Conservation (phyloP, 2,329 filamentous ascomycete genomes). For the Tolypocladium nubicola region DNA sequence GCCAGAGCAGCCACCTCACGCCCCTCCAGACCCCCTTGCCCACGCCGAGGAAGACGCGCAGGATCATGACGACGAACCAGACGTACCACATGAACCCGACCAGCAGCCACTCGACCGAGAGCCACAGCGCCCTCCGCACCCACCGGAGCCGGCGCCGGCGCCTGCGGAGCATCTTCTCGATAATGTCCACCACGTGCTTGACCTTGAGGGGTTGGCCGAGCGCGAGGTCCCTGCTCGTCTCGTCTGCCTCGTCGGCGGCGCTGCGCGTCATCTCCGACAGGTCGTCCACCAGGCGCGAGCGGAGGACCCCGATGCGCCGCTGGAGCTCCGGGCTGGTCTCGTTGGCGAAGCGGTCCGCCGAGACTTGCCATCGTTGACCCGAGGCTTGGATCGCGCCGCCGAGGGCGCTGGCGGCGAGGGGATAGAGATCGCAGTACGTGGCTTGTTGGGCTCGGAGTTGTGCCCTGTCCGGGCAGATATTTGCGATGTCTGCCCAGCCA, state of each 20-base stretch:
- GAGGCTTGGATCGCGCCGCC: conserved; percentile 34
- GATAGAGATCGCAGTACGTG: conserved; percentile 34
- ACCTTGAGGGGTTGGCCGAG: conserved; percentile 68
- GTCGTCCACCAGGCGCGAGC: conserved; percentile 38
- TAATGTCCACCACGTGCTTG: conserved; percentile 68
- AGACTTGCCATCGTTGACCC: conserved; percentile 44
- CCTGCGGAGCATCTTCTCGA: conserved; percentile 65
- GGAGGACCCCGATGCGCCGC: conserved; percentile 34
- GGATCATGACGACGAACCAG: conserved; percentile 77
- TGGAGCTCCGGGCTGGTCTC: conserved; percentile 45
- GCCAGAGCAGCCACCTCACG: conserved; percentile 76
- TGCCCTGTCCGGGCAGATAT: conserved; percentile 24
- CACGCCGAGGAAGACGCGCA: conserved; percentile 53
- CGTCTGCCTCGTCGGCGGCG: conserved; percentile 70
- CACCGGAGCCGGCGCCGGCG: conserved; percentile 60
- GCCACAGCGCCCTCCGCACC: conserved; percentile 66
- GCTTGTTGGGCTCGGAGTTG: conserved; percentile 23
- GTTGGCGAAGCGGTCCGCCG: conserved; percentile 48
- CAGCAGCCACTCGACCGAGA: conserved; percentile 76
- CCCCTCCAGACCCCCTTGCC: conserved; percentile 48
- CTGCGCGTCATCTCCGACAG: conserved; percentile 51
- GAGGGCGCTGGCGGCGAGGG: conserved; percentile 41
- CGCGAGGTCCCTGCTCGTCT: conserved; percentile 64
- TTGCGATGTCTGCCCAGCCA: conserved; percentile 33
- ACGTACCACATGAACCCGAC: conserved; percentile 90